Evolutionary conservation across 495 filamentous ascomycete genomes (phyloP).

Genomic region (Bacidia gigantensis): DNA sequence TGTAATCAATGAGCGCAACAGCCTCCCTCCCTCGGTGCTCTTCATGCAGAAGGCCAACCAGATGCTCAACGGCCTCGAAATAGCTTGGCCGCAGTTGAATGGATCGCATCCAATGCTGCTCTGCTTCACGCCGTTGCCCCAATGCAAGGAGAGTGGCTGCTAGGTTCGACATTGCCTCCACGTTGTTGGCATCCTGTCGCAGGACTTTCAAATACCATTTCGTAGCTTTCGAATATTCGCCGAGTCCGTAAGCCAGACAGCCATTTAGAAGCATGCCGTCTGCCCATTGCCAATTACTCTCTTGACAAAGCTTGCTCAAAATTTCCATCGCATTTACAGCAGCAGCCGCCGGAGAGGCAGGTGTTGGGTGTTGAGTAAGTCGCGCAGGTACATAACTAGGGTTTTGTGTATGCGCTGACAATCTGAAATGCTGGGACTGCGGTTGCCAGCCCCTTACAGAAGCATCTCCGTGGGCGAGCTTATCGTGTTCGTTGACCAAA

Average conservation of each 20-base stretch:
- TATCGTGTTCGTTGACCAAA: neutral
- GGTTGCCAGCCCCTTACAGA: neutral
- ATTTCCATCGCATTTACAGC: constrained; percentile 65
- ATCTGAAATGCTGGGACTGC: neutral
- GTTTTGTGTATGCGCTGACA: neutral
- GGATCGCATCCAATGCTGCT: constrained; percentile 72
- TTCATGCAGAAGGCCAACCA: constrained; percentile 76
- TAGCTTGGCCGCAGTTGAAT: constrained; percentile 76
- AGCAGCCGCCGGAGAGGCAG: constrained; percentile 37
- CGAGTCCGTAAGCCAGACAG: constrained; percentile 84
- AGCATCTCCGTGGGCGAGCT: neutral
- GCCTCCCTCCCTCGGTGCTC: constrained; percentile 74
- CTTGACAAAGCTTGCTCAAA: constrained; percentile 66
- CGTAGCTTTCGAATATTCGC: constrained; percentile 72
- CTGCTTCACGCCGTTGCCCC: constrained; percentile 69
- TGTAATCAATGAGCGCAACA: constrained; percentile 75
- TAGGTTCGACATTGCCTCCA: constrained; percentile 88
- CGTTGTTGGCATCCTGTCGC: constrained; percentile 67
- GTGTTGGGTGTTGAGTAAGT: constrained; percentile 26
- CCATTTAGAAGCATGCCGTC: constrained; percentile 91
- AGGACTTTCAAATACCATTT: constrained; percentile 84
- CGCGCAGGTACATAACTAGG: constrained; percentile 14
- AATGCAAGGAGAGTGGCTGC: constrained; percentile 79
- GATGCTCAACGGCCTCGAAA: constrained; percentile 93
- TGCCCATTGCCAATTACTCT: constrained; percentile 86